Evolutionary conservation across 2,329 filamentous ascomycete species (phyloP), one percentile per base, ranked within the genome.

Genomic region (Fusarium guadeloupense): DNA sequence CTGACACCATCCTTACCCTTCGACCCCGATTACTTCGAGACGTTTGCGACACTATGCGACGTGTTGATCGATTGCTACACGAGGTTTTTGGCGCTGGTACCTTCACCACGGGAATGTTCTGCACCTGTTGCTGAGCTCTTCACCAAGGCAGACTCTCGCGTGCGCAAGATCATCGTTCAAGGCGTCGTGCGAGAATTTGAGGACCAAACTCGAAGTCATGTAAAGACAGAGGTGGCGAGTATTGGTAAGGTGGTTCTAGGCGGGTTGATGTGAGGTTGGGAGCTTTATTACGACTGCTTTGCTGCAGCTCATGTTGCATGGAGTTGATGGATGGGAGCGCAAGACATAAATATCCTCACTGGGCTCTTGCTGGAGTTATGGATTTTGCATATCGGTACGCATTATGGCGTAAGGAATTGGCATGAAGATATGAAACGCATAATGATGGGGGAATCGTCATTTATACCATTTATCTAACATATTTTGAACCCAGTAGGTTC

Each of bases 11-110:
- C 88, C 14, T 79, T 99, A 41, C 95, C 95, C 0, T 99, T 99
- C 72, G 93, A 98, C 64, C 95, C 95, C 0, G 95, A 99, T 76
- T 99, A 97, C 71, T 95, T 94, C 75, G 93, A 96, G 78, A 97
- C 93, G 0, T 98, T 98, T 78, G 90, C 93, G 13, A 97, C 95
- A 12, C 82, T 99, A 7, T 98, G 95, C 78, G 95, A 99, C 72
- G 92, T 96, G 4, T 80, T 99, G 59, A 96, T 97, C 69, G 95
- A 98, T 74, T 92, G 89, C 71, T 99, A 99, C 77, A 87, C 88
- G 30, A 86, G 88, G 49, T 85, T 99, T 23, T 80, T 96, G 69
- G 82, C 81, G 37, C 80, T 99, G 55, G 81, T 98, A 19, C 83
- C 88, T n/a, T 86, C 87, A 4, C 89, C 93, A 1, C 85, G 89